Percentiles rank a stretch among this genome's conserved stretches.
Conservation (phyloP, 2,329 filamentous ascomycete species). For the Stenocarpella maydis region DNA sequence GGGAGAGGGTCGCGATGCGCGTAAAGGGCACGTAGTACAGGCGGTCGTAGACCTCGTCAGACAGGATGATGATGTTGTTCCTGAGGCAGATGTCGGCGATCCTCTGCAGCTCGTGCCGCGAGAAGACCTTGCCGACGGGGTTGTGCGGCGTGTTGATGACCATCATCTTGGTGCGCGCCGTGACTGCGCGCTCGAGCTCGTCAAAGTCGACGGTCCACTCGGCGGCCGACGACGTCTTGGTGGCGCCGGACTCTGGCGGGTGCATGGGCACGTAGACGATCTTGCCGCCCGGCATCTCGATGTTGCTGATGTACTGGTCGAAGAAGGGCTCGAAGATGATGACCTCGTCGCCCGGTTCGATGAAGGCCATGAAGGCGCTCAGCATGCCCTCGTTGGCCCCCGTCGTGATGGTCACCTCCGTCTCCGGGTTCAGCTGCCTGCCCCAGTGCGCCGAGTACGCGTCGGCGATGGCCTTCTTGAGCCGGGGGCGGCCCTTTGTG, state of each 20-base stretch:
- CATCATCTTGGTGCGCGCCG: slow-evolving; percentile 92
- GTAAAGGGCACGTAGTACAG: slow-evolving; percentile 97
- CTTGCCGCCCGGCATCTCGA: slow-evolving; percentile 96
- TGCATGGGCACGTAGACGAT: slow-evolving; percentile 96
- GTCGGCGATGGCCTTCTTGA: slow-evolving; percentile 92
- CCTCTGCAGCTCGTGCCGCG: slow-evolving; percentile 79
- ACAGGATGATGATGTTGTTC: slow-evolving; percentile 92
- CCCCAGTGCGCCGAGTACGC: slow-evolving; percentile 93
- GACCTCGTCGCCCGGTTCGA: slow-evolving; percentile 93
- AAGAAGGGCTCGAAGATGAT: slow-evolving; percentile 99
- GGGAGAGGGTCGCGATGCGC: slow-evolving; percentile 87
- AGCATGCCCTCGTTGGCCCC: slow-evolving; percentile 93
- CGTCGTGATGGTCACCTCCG: slow-evolving; percentile 93
- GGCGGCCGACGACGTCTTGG: slow-evolving; percentile 80
- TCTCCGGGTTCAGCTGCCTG: slow-evolving; percentile 82
- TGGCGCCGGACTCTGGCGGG: slow-evolving; percentile 81
- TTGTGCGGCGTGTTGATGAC: slow-evolving; percentile 92
- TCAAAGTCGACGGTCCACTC: slow-evolving; percentile 91
- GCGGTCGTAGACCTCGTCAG: slow-evolving; percentile 92
- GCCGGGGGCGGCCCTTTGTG: slow-evolving; percentile 87
- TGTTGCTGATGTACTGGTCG: slow-evolving; percentile 99
- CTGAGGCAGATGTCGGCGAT: slow-evolving; percentile 92
- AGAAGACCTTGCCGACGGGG: slow-evolving; percentile 95
- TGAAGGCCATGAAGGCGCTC: slow-evolving; percentile 96
- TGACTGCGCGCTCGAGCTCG: slow-evolving; percentile 83